Evolutionary conservation across 768 basidiomycete species (phyloP), one percentile per base, ranked within the genome.

Genomic region (Brasilioporus rufonigricans): DNA sequence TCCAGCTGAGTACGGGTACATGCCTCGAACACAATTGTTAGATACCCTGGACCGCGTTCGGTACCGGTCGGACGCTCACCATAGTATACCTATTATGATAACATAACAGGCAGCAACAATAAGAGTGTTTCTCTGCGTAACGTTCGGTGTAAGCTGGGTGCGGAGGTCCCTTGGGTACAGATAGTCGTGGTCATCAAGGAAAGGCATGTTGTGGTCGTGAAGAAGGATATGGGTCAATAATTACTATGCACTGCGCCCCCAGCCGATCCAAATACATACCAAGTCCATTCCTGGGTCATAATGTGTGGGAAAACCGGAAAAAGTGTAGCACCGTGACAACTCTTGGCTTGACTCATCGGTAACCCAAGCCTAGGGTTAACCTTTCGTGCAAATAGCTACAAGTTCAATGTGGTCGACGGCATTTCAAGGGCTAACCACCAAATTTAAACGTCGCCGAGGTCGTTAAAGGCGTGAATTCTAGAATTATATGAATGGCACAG

Each of bases 31-130:
- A 31, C 35, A 14, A 27, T 40, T 48, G 50, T 51, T 48, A 59
- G 56, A 23, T 27, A 29, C 40, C 27, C 38, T 48, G 43, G 14
- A 35, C 14, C 47, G n/a, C 27, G 29, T 19, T 38, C 12, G 23
- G 35, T 44, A 19, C 12, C 5, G 11, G 33, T 45, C 24, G 1
- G 40, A 41, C 12, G 66, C 84, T 59, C 65, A 87, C 91, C 91
- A 93, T 58, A 93, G 71, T 50, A 93, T 84, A n/a, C 76, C 87
- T 67, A 93, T 93, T 4, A 72, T 79, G 23, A 92, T 26, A 52
- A 92, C 74, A 70, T 93, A 93, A 29, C 77, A 77, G 11, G 82
- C 89, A 8, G 90, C 91, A 29, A 91, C 86, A 51, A 93, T 91
- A 44, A 93, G 73, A 1, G 91, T 93, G 14, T 76, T 83, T 59